Percentiles rank a stretch among this genome's conserved stretches.
phyloP scores from a whole-genome alignment of 2,329 filamentous ascomycete species.

The Amauroascus niger region DNA sequence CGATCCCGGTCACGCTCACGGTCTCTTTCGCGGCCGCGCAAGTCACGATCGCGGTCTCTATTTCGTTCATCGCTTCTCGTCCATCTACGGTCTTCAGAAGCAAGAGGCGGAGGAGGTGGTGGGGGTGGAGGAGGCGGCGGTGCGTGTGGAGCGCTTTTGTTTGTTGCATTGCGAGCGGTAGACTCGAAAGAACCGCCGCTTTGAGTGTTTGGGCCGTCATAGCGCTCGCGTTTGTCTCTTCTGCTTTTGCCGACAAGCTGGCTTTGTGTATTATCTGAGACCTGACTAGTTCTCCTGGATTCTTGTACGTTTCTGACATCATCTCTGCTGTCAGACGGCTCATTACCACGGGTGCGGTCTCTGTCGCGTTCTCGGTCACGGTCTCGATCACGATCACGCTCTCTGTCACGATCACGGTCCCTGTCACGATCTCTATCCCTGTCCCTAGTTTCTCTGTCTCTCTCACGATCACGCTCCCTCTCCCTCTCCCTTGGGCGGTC shows the following conservation, averaged over 20 bases:
- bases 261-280: background rate
- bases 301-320: conserved; percentile 4
- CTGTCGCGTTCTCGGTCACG: conserved; percentile 20
- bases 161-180: background rate
- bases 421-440: conserved; percentile 13
- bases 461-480: conserved; percentile 19
- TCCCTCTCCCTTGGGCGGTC: conserved; percentile 26
- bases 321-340: conserved; percentile 1
- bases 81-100: conserved; percentile 9
- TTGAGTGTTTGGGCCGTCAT: background rate
- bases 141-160: background rate
- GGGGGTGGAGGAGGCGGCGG: conserved; percentile 7
- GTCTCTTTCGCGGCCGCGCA: conserved; percentile 18
- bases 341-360: conserved; percentile 11
- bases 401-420: conserved; percentile 16
- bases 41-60: conserved; percentile 8
- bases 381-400: conserved; percentile 12
- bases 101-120: background rate
- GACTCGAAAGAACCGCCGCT: conserved; percentile 4
- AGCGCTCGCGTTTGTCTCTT: conserved; percentile 12
- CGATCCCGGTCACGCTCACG: conserved; percentile 20
- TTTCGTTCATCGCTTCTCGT: conserved; percentile 5
- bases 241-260: background rate
- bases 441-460: conserved; percentile 23
- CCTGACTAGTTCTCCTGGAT: background rate